Conservation (phyloP, 2,329 filamentous ascomycete species). For the Penicillium sp. region DNA sequence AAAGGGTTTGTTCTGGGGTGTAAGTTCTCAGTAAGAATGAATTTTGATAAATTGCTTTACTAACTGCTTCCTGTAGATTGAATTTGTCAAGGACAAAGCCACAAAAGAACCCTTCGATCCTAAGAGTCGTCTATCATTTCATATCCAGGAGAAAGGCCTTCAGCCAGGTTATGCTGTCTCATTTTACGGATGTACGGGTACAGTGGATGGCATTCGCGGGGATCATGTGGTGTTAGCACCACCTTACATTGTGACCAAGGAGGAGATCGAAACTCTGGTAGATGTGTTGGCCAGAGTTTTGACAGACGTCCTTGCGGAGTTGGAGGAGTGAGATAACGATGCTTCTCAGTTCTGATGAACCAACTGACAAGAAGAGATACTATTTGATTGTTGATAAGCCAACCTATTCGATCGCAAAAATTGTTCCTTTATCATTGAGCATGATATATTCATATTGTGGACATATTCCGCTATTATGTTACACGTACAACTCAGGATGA, state of each 20-base stretch:
- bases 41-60: background rate
- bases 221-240: constrained; percentile 74
- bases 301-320: constrained; percentile 50
- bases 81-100: constrained; percentile 60
- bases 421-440: constrained; percentile 1
- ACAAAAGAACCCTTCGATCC: constrained; percentile 60
- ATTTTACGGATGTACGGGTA: constrained; percentile 67
- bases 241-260: constrained; percentile 64
- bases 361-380: background rate
- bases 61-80: constrained; percentile 44
- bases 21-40: constrained; percentile 41
- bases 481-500: constrained; percentile 15
- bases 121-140: constrained; percentile 49
- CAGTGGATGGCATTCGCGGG: constrained; percentile 61
- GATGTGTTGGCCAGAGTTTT: constrained; percentile 57
- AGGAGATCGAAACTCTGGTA: constrained; percentile 62
- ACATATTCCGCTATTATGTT: constrained; percentile 21
- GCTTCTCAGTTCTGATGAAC: background rate
- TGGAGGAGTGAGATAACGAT: constrained; percentile 6
- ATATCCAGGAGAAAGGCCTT: constrained; percentile 56
- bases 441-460: constrained; percentile 3
- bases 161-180: constrained; percentile 54
- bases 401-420: background rate
- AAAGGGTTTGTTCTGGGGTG: constrained; percentile 62
- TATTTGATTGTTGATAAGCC: background rate